These are phyloP conservation scores for Podosphaera xanthii DNA, from an alignment of 2,329 filamentous ascomycete species.

Conservation along the genomic window DNA sequence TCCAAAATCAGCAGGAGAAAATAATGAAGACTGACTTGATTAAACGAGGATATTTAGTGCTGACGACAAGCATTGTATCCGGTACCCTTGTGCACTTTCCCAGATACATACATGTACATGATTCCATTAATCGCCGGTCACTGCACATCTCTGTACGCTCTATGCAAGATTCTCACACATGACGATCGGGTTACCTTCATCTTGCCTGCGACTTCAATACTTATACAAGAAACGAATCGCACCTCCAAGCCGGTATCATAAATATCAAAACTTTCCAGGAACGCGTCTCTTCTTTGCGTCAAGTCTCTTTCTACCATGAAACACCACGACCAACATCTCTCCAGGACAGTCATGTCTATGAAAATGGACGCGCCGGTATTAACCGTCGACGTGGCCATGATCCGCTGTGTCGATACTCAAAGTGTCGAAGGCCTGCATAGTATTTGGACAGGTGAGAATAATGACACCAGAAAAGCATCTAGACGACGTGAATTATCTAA, in stretches of 20 bases:
- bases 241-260: not conserved
- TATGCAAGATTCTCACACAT: not conserved
- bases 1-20: not conserved
- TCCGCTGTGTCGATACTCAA: slow-evolving; percentile 83
- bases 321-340: not conserved
- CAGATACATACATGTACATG: not conserved
- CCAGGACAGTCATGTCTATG: slow-evolving; percentile 43
- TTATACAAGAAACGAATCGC: not conserved
- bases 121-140: not conserved
- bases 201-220: not conserved
- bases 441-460: slow-evolving; percentile 75
- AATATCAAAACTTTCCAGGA: not conserved
- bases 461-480: not conserved
- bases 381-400: slow-evolving; percentile 73
- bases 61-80: not conserved
- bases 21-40: not conserved
- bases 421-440: slow-evolving; percentile 85
- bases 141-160: not conserved
- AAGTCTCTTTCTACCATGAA: not conserved
- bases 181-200: not conserved
- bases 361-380: slow-evolving; percentile 67
- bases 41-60: not conserved
- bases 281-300: not conserved
- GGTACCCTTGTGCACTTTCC: not conserved
- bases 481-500: not conserved